Evolutionary conservation across 805 yeast species (phyloP).

Genomic region (Schizosaccharomyces pombe): DNA sequence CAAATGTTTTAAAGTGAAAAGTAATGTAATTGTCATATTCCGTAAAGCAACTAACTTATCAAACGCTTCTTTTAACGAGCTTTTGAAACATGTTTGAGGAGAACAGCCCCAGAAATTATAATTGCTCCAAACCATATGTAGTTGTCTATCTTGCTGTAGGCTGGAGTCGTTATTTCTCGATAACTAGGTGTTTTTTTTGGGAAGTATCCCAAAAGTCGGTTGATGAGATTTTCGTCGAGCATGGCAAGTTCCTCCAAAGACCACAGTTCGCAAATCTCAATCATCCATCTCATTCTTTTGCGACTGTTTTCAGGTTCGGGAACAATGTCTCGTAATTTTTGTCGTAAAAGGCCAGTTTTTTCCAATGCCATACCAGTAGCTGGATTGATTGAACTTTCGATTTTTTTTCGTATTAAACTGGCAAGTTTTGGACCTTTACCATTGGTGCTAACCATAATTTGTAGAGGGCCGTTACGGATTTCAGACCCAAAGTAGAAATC

Average conservation of each 20-base stretch:
- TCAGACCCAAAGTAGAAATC: slow-evolving; percentile 72
- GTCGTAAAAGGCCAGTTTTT: slow-evolving; percentile 7
- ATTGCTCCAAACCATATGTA: background rate
- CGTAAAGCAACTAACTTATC: no score
- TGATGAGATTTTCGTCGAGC: background rate
- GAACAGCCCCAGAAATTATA: background rate
- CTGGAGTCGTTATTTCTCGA: background rate
- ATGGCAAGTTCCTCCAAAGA: background rate
- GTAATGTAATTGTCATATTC: no score
- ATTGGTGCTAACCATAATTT: slow-evolving; percentile 62
- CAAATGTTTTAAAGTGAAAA: no score
- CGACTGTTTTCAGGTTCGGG: slow-evolving; percentile 7
- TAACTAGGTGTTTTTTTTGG: background rate
- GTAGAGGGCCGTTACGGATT: slow-evolving; percentile 47
- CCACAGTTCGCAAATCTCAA: background rate
- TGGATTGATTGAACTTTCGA: slow-evolving; percentile 17
- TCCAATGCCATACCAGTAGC: slow-evolving; percentile 9
- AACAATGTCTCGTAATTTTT: slow-evolving; percentile 6
- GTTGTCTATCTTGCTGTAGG: background rate
- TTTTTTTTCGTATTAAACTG: slow-evolving; percentile 31
- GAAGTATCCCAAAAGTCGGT: background rate
- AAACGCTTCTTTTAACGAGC: no score
- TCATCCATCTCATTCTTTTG: slow-evolving; percentile 9
- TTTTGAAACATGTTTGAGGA: background rate
- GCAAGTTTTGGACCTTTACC: slow-evolving; percentile 64